Percentiles rank a stretch among this genome's conserved stretches.
These are phyloP conservation scores for Penicillium oxalicum DNA, from an alignment of 2,329 filamentous ascomycete genomes.

Conservation along the genomic window DNA sequence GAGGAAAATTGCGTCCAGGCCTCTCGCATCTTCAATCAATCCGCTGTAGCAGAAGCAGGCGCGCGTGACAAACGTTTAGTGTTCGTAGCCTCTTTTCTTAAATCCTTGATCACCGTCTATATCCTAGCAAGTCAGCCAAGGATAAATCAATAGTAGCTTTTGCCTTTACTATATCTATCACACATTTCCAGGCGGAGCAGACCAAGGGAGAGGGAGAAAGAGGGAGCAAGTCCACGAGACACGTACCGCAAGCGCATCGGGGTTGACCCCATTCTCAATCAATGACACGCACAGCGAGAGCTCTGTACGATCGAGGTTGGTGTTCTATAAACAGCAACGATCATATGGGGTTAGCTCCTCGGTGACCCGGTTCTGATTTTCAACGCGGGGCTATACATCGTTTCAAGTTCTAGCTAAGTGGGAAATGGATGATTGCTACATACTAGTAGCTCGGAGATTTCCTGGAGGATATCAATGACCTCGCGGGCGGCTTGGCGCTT, in stretches of 20 bases:
- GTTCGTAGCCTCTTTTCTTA: constrained; percentile 36
- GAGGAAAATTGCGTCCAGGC: no score
- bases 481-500: constrained; percentile 47
- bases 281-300: constrained; percentile 93
- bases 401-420: not conserved
- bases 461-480: constrained; percentile 47
- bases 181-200: no score
- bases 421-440: constrained; percentile 8
- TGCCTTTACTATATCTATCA: no score
- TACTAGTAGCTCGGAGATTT: constrained; percentile 46
- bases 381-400: no score
- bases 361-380: no score
- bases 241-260: constrained; percentile 85
- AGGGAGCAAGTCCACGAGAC: not conserved
- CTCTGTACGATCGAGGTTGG: constrained; percentile 81
- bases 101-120: constrained; percentile 43
- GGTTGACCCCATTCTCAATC: constrained; percentile 95
- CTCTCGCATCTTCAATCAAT: constrained; percentile 5
- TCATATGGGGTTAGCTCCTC: no score
- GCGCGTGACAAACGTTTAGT: constrained; percentile 23
- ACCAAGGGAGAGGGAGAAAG: not conserved
- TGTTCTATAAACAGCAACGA: constrained; percentile 59
- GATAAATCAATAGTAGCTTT: no score
- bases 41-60: constrained; percentile 9
- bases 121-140: not conserved